Conservation (phyloP, 108 stramenopile genomes). For the Cyclotella kingstonii region DNA sequence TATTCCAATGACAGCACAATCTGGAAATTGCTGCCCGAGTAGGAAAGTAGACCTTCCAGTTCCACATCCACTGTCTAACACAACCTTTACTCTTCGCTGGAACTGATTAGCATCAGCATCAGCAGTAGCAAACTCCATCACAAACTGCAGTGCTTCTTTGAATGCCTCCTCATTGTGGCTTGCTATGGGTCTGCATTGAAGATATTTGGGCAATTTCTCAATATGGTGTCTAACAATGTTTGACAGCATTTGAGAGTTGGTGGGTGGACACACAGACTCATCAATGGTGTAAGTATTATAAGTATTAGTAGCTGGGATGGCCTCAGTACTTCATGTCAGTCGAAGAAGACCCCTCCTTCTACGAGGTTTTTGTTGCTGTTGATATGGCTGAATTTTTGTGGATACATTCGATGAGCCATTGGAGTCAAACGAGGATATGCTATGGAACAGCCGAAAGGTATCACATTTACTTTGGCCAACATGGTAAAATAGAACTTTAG, state of each 20-base stretch:
- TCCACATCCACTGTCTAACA: conserved; percentile 90
- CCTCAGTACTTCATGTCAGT: no score
- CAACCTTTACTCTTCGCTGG: conserved; percentile 29
- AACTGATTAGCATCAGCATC: background rate
- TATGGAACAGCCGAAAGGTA: no score
- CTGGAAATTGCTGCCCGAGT: conserved; percentile 60
- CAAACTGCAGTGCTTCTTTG: conserved; percentile 36
- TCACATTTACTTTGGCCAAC: no score
- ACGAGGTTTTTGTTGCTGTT: no score
- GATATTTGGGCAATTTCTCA: conserved; percentile 25
- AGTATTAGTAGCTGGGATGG: no score
- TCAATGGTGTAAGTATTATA: conserved; percentile 70
- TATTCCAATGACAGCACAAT: conserved; percentile 75
- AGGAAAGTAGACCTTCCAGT: conserved; percentile 67
- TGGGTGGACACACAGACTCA: conserved; percentile 50
- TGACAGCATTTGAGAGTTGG: conserved; percentile 28
- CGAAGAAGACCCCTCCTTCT: no score
- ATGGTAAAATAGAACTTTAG: no score
- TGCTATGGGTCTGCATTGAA: conserved; percentile 52
- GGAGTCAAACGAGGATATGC: no score
- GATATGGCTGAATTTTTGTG: no score
- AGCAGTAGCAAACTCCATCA: conserved; percentile 10
- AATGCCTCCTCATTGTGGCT: conserved; percentile 63
- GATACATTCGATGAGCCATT: no score
- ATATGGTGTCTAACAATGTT: conserved; percentile 45